Base-by-base conservation (phyloP, 768 basidiomycete species). In the Leccinum barrowsii region DNA sequence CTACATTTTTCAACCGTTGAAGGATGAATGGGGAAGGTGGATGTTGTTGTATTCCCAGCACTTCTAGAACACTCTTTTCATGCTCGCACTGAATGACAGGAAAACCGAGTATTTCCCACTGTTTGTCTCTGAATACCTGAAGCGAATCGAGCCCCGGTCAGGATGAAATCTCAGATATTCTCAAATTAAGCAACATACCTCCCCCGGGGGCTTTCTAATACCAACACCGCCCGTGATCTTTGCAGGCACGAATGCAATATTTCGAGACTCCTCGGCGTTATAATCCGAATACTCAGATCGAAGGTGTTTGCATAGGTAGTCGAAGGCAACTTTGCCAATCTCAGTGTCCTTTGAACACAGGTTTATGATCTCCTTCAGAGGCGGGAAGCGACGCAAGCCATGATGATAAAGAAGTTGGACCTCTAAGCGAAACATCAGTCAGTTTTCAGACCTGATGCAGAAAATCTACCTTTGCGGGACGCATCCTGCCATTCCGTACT, bases 231-330 rank as follows among this genome's bases (percentile, higher is more conserved):
- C 35, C 13, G 6, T 7, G 15, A 35, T 15, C 13, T 35, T 7
- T 6, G 35, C 35, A 15, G 35, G 35, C 35, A 35, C 35, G 6
- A 35, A 35, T 35, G 35, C 35, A 15, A 7, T 35, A 35, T 35
- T 98, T 42, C 15, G 46, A 28, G n/a, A 57, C 5, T 49, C 1
- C 7, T 73, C 2, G 87, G 91, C 15, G 90, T 85, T 59, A 93
- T 85, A 58, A 17, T 7, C 13, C 8, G 22, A 34, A 49, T 60
- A 60, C 12, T 32, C 3, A 2, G 37, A 50, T 48, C 47, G 47
- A 28, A 57, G 28, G 46, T 58, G 52, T n/a, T 68, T 84, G 87
- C 94, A 71, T 26, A 97, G 80, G 73, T 94, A 97, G 50, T 82
- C 81, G 48, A 97, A 76, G 1, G 92, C 92, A 13, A 73, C 70